phyloP scores from a whole-genome alignment of 2,329 filamentous ascomycete genomes.

The Pseudofabraea citricarpa region DNA sequence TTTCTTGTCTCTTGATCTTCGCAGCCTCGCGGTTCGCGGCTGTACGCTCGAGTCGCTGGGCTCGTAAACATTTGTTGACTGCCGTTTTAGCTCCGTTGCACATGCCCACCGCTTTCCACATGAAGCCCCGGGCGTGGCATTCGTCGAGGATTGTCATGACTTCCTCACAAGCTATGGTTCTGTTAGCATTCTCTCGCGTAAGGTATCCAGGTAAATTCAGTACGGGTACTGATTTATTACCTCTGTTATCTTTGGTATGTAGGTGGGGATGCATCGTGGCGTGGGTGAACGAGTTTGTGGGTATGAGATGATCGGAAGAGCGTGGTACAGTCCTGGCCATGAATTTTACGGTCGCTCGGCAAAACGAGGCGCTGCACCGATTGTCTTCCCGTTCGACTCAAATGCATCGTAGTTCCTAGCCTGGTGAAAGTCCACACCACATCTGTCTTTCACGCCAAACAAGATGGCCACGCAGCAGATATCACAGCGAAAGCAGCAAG shows the following conservation, averaged over 20 bases:
- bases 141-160: slow-evolving; percentile 92
- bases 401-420: no score
- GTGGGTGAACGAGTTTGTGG: no score
- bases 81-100: slow-evolving; percentile 83
- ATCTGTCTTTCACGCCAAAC: neutral
- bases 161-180: slow-evolving; percentile 77
- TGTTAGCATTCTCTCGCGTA: slow-evolving; percentile 13
- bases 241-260: slow-evolving; percentile 85
- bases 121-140: slow-evolving; percentile 87
- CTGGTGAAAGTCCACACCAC: no score
- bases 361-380: no score
- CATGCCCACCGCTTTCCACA: slow-evolving; percentile 85
- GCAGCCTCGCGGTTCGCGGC: slow-evolving; percentile 69
- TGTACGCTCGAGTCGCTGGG: slow-evolving; percentile 74
- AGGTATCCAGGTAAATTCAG: no score
- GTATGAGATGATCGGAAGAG: no score
- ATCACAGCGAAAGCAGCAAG: slow-evolving; percentile 30
- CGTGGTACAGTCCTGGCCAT: no score
- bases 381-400: no score
- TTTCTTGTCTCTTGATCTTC: slow-evolving; percentile 64
- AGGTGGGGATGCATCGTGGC: slow-evolving; percentile 98
- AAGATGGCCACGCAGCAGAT: slow-evolving; percentile 27
- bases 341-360: no score
- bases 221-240: slow-evolving; percentile 52
- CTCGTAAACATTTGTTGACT: slow-evolving; percentile 80